These are phyloP conservation scores for Colletotrichum caudatum DNA, from an alignment of 2,329 filamentous ascomycete species.

Conservation along the genomic window DNA sequence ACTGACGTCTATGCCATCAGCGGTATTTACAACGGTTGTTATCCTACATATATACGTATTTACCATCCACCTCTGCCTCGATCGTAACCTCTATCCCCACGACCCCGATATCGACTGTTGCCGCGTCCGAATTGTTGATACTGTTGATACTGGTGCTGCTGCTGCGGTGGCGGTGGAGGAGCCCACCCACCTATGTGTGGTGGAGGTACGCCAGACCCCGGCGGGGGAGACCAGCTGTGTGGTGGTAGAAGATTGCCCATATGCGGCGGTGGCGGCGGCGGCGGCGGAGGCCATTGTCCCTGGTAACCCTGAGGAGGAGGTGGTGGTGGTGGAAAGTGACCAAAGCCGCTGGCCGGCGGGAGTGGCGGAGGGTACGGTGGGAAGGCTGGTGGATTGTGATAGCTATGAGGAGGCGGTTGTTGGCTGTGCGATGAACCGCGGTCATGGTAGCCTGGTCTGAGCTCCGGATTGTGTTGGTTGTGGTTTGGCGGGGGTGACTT, in stretches of 20 bases:
- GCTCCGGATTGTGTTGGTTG: slow-evolving; percentile 28
- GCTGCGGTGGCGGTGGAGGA: slow-evolving; percentile 26
- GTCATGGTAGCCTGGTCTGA: slow-evolving; percentile 5
- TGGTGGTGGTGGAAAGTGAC: slow-evolving; percentile 46
- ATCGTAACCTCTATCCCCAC: slow-evolving; percentile 37
- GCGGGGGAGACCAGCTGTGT: slow-evolving; percentile 42
- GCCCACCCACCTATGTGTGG: slow-evolving; percentile 34
- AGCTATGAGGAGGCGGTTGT: slow-evolving; percentile 47
- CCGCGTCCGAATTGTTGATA: slow-evolving; percentile 38
- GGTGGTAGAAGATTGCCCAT: slow-evolving; percentile 32
- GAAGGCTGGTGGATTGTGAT: slow-evolving; percentile 20
- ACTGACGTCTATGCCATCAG: neutral
- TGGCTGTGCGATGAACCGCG: slow-evolving; percentile 16
- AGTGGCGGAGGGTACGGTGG: slow-evolving; percentile 43
- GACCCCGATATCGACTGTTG: slow-evolving; percentile 31
- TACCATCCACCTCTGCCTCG: slow-evolving; percentile 34
- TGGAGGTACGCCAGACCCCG: slow-evolving; percentile 18
- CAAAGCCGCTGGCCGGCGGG: slow-evolving; percentile 44
- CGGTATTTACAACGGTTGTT: neutral
- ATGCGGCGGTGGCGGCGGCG: slow-evolving; percentile 49
- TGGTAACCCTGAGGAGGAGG: slow-evolving; percentile 53
- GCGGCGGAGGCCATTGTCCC: slow-evolving; percentile 57
- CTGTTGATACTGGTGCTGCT: slow-evolving; percentile 13
- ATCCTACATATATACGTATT: neutral
- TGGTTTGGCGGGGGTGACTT: slow-evolving; percentile 18